These are phyloP conservation scores for Trichoderma gamsii DNA, from an alignment of 495 filamentous ascomycete species.

Conservation along the genomic window DNA sequence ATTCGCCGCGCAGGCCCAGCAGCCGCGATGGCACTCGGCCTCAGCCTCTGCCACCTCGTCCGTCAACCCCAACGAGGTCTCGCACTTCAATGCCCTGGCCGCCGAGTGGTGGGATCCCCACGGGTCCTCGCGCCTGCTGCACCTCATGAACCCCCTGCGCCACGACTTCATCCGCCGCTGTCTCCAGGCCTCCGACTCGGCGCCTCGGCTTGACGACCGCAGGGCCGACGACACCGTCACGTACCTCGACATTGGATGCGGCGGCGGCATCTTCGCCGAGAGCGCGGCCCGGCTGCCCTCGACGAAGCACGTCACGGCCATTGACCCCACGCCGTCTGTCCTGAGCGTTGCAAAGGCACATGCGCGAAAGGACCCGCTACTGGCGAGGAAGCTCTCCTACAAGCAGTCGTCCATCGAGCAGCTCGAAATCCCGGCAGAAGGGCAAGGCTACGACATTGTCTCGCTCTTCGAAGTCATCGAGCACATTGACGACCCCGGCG, in stretches of 20 bases:
- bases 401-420: conserved; percentile 64
- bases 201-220: conserved; percentile 15
- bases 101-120: conserved; percentile 96
- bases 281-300: conserved; percentile 69
- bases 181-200: conserved; percentile 41
- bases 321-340: conserved; percentile 79
- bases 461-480: conserved; percentile 92
- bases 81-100: conserved; percentile 90
- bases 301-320: conserved; percentile 65
- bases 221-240: conserved; percentile 32
- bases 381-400: conserved; percentile 59
- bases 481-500: conserved; percentile 66
- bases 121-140: conserved; percentile 83
- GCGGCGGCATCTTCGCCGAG: conserved; percentile 94
- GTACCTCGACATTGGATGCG: conserved; percentile 92
- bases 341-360: conserved; percentile 73
- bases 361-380: conserved; percentile 59
- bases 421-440: conserved; percentile 39
- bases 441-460: conserved; percentile 63
- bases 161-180: conserved; percentile 84
- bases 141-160: conserved; percentile 96
- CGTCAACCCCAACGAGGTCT: conserved; percentile 79
- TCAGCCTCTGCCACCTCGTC: conserved; percentile 42
- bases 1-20: neutral
- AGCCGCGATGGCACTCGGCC: conserved; percentile 18